Evolutionary conservation across 345 rosid genomes (phyloP).

Genomic region (Ceriops tagal): DNA sequence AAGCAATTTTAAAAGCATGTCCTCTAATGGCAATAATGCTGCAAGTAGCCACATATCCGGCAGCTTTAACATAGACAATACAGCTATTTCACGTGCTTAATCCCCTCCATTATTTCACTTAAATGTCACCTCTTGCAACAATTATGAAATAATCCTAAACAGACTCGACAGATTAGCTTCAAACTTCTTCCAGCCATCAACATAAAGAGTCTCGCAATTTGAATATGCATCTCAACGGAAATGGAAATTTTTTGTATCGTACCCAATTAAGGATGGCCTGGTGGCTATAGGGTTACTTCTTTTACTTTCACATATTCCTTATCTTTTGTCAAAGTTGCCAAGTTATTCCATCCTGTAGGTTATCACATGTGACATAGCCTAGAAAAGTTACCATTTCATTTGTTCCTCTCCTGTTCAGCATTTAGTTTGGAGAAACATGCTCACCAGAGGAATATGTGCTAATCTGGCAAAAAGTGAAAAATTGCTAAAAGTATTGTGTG

Average conservation of each 20-base stretch:
- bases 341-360: slow-evolving; percentile 13
- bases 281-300: not conserved
- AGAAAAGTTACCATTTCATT: not conserved
- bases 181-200: not conserved
- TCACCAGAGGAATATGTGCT: slow-evolving; percentile 4
- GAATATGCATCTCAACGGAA: not conserved
- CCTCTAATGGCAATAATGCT: no score
- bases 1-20: no score
- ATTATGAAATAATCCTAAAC: no score
- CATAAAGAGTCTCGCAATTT: slow-evolving; percentile 6
- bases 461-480: slow-evolving; percentile 5
- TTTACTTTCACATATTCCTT: slow-evolving; percentile 24
- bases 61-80: no score
- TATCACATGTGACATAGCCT: slow-evolving; percentile 1
- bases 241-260: not conserved
- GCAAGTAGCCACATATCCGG: no score
- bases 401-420: not conserved
- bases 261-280: slow-evolving; percentile 16
- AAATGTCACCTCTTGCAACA: no score
- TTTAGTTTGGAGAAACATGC: slow-evolving; percentile 5
- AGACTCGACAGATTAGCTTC: no score
- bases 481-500: not conserved
- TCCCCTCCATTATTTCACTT: no score
- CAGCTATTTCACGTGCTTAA: no score
- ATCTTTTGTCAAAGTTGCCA: slow-evolving; percentile 25